Base-by-base conservation (phyloP, 805 yeast genomes). In the Candida parachauliodes region DNA sequence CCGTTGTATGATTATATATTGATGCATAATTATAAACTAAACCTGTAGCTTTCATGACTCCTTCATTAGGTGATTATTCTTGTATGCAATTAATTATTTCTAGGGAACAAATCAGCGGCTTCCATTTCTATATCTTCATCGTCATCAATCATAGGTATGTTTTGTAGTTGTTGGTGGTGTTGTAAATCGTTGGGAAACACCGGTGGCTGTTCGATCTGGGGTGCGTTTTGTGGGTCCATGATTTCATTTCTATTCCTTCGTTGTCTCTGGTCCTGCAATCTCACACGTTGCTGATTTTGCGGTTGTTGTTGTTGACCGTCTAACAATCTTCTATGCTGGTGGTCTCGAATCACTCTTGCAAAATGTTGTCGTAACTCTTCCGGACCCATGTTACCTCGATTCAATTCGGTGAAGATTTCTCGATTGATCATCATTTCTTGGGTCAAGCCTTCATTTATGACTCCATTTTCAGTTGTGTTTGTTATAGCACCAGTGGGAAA, bases 201-300 rank as follows among this genome's bases (percentile, higher is more conserved):
- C 11, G 72, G 62, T 5, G 68, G 69, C 42, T 66, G 73, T 12
- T 48, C 47, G 8, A 66, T 61, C 28, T 65, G 72, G 1, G 72
- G 72, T 3, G 71, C 72, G 46, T 65, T 55, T 12, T 52, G 56
- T 4, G 55, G 59, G 29, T 52, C 50, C 4, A n/a, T 11, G 11
- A 4, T 16, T 11, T 32, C 10, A 16, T 17, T 19, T 30, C 29
- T 51, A 17, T 18, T 45, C 28, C 40, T 15, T 32, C 24, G 37
- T 32, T 29, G 28, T 22, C 23, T 19, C n/a, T n/a, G n/a, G n/a
- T n/a, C n/a, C n/a, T n/a, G n/a, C n/a, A n/a, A n/a, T n/a, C n/a
- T n/a, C n/a, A n/a, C n/a, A n/a, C n/a, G n/a, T n/a, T 28, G 24
- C 12, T 42, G 41, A 22, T 37, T 40, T 16, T 18, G 34, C n/a